Percentiles rank a stretch among this genome's conserved stretches.
These are phyloP conservation scores for Populus ilicifolia DNA, from an alignment of 345 rosid species.

Conservation along the genomic window DNA sequence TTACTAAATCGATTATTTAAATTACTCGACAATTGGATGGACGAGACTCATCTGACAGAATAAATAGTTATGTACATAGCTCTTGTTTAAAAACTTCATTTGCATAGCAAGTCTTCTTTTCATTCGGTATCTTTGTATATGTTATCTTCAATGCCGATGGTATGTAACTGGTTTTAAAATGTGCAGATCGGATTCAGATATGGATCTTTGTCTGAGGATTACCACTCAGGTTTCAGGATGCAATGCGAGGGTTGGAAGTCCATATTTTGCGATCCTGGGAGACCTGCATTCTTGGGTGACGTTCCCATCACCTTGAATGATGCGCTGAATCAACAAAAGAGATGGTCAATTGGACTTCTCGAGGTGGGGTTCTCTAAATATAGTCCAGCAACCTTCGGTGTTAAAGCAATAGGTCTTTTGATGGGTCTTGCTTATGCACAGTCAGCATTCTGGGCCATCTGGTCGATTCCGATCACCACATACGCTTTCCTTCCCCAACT, in stretches of 20 bases:
- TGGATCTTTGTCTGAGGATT: slow-evolving; percentile 75
- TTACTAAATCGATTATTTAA: no score
- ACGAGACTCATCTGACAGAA: no score
- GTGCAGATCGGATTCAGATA: slow-evolving; percentile 60
- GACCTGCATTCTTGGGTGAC: slow-evolving; percentile 61
- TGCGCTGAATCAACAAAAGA: slow-evolving; percentile 42
- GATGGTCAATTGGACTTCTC: slow-evolving; percentile 68
- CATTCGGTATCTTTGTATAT: no score
- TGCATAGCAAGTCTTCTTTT: no score
- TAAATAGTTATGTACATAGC: no score
- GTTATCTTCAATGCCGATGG: no score
- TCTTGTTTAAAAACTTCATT: no score
- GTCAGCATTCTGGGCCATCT: slow-evolving; percentile 47
- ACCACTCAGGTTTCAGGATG: slow-evolving; percentile 47
- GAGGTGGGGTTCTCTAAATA: slow-evolving; percentile 41
- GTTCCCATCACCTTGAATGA: slow-evolving; percentile 47
- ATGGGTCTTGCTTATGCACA: slow-evolving; percentile 39
- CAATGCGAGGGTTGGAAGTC: slow-evolving; percentile 73
- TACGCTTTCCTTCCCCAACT: slow-evolving; percentile 71
- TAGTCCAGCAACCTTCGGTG: slow-evolving; percentile 45
- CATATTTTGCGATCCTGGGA: slow-evolving; percentile 48
- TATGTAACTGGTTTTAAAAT: not conserved
- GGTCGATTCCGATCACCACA: slow-evolving; percentile 38
- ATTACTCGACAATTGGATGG: no score
- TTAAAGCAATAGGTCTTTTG: slow-evolving; percentile 34